Percentiles rank a stretch among this genome's conserved stretches.
Conservation (phyloP, 805 yeast species). For the Hanseniaspora lindneri region DNA sequence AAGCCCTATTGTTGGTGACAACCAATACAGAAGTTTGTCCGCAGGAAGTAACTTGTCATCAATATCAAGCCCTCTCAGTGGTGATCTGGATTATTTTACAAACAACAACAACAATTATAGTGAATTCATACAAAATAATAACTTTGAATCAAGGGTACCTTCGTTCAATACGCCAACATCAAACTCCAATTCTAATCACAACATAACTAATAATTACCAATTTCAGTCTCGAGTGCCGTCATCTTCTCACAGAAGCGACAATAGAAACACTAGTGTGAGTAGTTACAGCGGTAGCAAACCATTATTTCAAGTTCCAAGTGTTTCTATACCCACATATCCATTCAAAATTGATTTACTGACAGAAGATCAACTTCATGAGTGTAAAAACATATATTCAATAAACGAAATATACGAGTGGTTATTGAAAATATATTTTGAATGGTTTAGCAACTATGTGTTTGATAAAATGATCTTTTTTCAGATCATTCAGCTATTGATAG, state of each 20-base stretch:
- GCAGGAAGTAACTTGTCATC: constrained; percentile 3
- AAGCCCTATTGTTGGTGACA: neutral
- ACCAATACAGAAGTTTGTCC: neutral
- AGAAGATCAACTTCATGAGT: constrained; percentile 38
- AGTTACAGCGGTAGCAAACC: constrained; percentile 28
- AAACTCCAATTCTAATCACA: neutral
- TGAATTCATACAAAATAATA: constrained; percentile 10
- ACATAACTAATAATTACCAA: constrained; percentile 3
- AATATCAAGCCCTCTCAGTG: constrained; percentile 4
- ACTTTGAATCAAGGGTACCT: neutral
- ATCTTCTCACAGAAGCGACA: constrained; percentile 15
- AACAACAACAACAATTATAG: neutral
- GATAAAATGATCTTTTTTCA: constrained; percentile 42
- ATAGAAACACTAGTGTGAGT: constrained; percentile 27
- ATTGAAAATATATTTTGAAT: constrained; percentile 34
- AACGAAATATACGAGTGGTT: constrained; percentile 47
- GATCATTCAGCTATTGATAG: constrained; percentile 40
- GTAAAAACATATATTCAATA: constrained; percentile 37
- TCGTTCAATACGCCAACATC: neutral
- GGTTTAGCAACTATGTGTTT: constrained; percentile 44
- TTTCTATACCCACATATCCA: constrained; percentile 43
- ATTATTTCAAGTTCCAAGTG: constrained; percentile 26
- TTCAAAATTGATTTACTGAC: constrained; percentile 41
- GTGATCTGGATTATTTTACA: constrained; percentile 7
- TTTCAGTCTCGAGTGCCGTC: constrained; percentile 14